These are phyloP conservation scores for Diphasiastrum complanatum DNA, from an alignment of 83 land plant species.

Conservation along the genomic window DNA sequence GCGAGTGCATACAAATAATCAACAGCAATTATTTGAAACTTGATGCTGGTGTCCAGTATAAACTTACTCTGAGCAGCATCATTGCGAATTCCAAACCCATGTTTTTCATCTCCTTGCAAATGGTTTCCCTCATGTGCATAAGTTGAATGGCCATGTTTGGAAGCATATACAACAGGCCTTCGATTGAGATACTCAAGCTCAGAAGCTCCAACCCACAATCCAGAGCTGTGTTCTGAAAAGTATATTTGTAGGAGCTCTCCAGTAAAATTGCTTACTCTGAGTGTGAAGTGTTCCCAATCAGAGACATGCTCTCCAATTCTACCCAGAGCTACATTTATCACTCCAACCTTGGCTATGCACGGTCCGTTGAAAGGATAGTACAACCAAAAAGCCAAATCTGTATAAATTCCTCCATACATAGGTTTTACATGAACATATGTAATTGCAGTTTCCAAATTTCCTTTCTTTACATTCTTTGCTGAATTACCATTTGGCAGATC, in stretches of 20 bases:
- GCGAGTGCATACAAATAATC: conserved; percentile 47
- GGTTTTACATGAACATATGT: conserved; percentile 50
- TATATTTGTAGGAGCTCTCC: conserved; percentile 44
- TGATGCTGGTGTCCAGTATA: conserved; percentile 44
- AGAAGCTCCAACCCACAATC: conserved; percentile 41
- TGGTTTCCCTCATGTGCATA: conserved; percentile 45
- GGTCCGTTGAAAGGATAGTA: conserved; percentile 74
- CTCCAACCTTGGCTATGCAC: conserved; percentile 41
- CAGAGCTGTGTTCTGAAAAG: conserved; percentile 48
- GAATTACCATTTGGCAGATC: conserved; percentile 50
- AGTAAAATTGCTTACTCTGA: conserved; percentile 52
- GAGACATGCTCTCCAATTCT: conserved; percentile 62
- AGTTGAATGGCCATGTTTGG: conserved; percentile 49
- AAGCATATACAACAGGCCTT: conserved; percentile 36
- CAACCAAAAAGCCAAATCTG: conserved; percentile 52
- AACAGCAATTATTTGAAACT: conserved; percentile 55
- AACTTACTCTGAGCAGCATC: conserved; percentile 44
- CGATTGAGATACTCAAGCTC: conserved; percentile 34
- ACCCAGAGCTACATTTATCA: conserved; percentile 40
- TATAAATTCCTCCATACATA: conserved; percentile 41
- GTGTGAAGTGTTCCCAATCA: conserved; percentile 73
- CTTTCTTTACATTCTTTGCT: conserved; percentile 36
- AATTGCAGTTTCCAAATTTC: conserved; percentile 27
- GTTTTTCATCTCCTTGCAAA: conserved; percentile 40
- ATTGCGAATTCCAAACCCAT: conserved; percentile 49